Evolutionary conservation across 2,329 filamentous ascomycete genomes (phyloP).

Genomic region (Trichoderma harzianum): DNA sequence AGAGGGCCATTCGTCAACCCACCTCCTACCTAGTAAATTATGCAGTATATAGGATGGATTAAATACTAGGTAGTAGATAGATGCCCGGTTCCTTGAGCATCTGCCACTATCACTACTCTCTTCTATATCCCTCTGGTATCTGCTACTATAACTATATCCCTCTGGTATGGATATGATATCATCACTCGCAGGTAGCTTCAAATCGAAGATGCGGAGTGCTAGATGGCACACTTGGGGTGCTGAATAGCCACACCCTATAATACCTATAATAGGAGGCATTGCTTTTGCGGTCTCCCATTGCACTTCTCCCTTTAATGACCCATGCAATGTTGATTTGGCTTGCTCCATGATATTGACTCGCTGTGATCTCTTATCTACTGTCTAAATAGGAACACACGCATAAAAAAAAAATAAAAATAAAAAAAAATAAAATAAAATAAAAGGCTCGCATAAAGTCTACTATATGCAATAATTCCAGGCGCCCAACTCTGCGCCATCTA

Average conservation of each 20-base stretch:
- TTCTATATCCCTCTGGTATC: no score
- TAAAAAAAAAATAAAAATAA: not conserved
- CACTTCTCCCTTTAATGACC: not conserved
- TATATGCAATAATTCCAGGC: not conserved
- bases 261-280: not conserved
- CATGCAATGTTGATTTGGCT: not conserved
- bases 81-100: not conserved
- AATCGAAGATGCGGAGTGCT: not conserved
- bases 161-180: not conserved
- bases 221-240: not conserved
- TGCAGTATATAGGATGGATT: no score
- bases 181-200: not conserved
- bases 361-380: not conserved
- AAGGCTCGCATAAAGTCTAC: not conserved
- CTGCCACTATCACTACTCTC: not conserved
- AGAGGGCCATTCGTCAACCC: not conserved
- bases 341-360: not conserved
- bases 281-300: not conserved
- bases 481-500: not conserved
- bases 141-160: not conserved
- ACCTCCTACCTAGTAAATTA: no score
- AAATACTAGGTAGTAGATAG: not conserved
- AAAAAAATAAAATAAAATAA: no score
- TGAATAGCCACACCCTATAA: not conserved
- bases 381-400: not conserved